phyloP scores from a whole-genome alignment of 2,329 filamentous ascomycete species.

The Clarireedia monteithiana region DNA sequence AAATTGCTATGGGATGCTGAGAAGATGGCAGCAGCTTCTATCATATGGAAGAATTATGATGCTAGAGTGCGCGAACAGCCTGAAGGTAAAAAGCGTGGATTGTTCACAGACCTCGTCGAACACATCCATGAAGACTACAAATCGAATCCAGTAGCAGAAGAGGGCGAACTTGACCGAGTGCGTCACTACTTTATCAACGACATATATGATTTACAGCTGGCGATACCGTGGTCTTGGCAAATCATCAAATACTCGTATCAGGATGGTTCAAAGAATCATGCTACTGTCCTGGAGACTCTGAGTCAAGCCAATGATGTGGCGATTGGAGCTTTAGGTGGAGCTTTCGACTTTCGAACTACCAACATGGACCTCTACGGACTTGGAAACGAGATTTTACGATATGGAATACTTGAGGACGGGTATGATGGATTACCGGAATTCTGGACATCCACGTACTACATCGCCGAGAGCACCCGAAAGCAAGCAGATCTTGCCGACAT shows the following conservation, averaged over 20 bases:
- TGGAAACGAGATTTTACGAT: conserved; percentile 53
- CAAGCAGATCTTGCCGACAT: conserved; percentile 45
- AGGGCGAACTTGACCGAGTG: conserved; percentile 68
- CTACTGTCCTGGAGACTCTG: conserved; percentile 29
- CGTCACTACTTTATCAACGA: conserved; percentile 84
- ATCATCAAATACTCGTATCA: conserved; percentile 66
- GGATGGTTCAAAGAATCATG: conserved; percentile 48
- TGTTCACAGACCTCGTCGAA: conserved; percentile 67
- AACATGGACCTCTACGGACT: conserved; percentile 69
- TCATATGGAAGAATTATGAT: conserved; percentile 78
- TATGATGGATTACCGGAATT: conserved; percentile 68
- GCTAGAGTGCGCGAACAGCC: conserved; percentile 52
- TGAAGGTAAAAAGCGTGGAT: conserved; percentile 55
- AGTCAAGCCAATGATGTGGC: conserved; percentile 71
- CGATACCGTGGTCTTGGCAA: conserved; percentile 73
- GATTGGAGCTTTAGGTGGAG: conserved; percentile 52
- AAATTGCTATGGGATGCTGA: conserved; percentile 81
- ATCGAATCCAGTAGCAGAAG: conserved; percentile 53
- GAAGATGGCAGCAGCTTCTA: conserved; percentile 72
- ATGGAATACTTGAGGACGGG: conserved; percentile 54
- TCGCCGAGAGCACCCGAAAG: conserved; percentile 54
- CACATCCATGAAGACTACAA: conserved; percentile 72
- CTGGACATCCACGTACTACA: conserved; percentile 70
- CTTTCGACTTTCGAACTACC: conserved; percentile 62
- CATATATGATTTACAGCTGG: conserved; percentile 61